phyloP scores from a whole-genome alignment of 2,329 filamentous ascomycete species.

The Nemania abortiva region DNA sequence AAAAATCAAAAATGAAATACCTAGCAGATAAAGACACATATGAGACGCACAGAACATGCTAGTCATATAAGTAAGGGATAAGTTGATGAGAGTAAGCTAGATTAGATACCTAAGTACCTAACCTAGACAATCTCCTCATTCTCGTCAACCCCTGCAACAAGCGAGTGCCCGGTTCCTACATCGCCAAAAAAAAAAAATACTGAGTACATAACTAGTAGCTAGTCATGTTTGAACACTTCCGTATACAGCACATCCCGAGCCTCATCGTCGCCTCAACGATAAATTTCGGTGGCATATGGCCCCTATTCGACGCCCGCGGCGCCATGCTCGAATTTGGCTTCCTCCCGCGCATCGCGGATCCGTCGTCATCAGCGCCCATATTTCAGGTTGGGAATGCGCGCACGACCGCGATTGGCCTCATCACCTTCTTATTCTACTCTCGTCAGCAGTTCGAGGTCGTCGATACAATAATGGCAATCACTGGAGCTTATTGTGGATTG shows the following conservation, averaged over 20 bases:
- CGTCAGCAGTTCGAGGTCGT: constrained; percentile 37
- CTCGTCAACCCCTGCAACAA: too few relatives aligned
- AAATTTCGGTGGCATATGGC: constrained; percentile 48
- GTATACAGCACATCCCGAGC: constrained; percentile 34
- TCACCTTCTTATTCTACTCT: constrained; percentile 43
- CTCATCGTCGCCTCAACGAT: constrained; percentile 38
- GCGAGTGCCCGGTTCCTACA: too few relatives aligned
- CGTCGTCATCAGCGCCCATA: constrained; percentile 40
- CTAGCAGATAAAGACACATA: too few relatives aligned
- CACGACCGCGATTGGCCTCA: constrained; percentile 44
- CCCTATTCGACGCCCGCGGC: constrained; percentile 39
- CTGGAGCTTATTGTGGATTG: constrained; percentile 44
- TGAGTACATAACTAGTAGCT: background rate
- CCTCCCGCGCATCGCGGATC: constrained; percentile 40
- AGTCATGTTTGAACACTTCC: constrained; percentile 36
- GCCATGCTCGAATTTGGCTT: constrained; percentile 49
- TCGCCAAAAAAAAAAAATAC: too few relatives aligned
- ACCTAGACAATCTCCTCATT: too few relatives aligned
- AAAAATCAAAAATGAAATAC: too few relatives aligned
- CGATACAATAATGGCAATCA: constrained; percentile 45
- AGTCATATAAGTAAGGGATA: too few relatives aligned
- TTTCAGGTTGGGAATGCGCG: constrained; percentile 43
- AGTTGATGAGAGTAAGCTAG: too few relatives aligned
- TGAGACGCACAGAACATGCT: too few relatives aligned
- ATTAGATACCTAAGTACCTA: too few relatives aligned